phyloP scores from a whole-genome alignment of 495 filamentous ascomycete genomes.

The Daldinia concentrica region DNA sequence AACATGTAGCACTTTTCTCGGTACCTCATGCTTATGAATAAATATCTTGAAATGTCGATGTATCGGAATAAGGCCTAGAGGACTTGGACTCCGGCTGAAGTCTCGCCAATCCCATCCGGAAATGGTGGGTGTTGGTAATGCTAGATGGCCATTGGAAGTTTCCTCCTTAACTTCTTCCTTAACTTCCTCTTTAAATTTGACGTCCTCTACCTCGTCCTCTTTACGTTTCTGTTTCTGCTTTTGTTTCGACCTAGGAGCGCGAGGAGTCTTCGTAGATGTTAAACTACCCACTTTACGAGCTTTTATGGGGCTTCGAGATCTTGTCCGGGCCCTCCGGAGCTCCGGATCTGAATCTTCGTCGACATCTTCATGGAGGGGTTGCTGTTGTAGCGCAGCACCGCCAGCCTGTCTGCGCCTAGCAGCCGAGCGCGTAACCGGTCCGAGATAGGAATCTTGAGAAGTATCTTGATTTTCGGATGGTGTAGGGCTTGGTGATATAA shows the following conservation, averaged over 20 bases:
- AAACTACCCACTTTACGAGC: conserved; percentile 59
- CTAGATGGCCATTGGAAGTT: conserved; percentile 73
- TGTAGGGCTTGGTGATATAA: conserved; percentile 76
- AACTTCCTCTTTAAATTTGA: conserved; percentile 47
- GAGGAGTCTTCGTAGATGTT: conserved; percentile 47
- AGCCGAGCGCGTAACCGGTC: conserved; percentile 71
- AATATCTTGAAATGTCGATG: conserved; percentile 78
- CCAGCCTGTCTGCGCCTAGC: conserved; percentile 57
- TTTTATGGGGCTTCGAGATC: conserved; percentile 63
- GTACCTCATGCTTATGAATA: conserved; percentile 81
- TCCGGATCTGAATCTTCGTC: conserved; percentile 56
- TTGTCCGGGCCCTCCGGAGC: conserved; percentile 56
- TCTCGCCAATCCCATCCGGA: conserved; percentile 75
- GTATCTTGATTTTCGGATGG: conserved; percentile 63
- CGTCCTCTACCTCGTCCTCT: conserved; percentile 25
- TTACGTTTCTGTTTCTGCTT: conserved; percentile 29
- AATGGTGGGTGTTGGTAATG: conserved; percentile 63
- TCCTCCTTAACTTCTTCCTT: conserved; percentile 16
- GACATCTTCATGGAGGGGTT: conserved; percentile 47
- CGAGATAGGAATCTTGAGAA: conserved; percentile 63
- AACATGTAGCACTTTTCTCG: conserved; percentile 81
- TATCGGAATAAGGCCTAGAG: conserved; percentile 93
- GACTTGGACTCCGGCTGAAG: conserved; percentile 86
- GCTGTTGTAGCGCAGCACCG: conserved; percentile 45
- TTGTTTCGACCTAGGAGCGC: conserved; percentile 35